Percentiles rank a stretch among this genome's conserved stretches.
phyloP scores from a whole-genome alignment of 805 yeast species.

The Saturnispora silvae region DNA sequence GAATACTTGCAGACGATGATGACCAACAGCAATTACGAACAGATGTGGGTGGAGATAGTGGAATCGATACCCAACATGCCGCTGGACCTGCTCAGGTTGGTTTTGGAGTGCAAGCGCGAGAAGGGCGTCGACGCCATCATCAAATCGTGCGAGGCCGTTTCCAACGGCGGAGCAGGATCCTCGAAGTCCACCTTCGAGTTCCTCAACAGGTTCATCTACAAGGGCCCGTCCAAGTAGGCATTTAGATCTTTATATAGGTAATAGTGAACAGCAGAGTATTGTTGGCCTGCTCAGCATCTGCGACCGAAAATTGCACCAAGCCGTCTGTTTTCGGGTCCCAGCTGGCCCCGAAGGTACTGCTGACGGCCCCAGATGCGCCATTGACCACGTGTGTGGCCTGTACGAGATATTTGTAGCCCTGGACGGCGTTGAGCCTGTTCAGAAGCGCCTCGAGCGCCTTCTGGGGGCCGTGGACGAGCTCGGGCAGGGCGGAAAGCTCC shows the following conservation, averaged over 20 bases:
- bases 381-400: slow-evolving; percentile 30
- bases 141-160: slow-evolving; percentile 1
- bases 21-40: slow-evolving; percentile 29
- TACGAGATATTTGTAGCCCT: slow-evolving; percentile 50
- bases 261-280: slow-evolving; percentile 2
- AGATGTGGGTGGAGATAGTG: slow-evolving; percentile 8
- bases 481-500: no score
- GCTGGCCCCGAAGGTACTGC: slow-evolving; percentile 37
- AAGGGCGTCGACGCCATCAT: slow-evolving; percentile 5
- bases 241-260: slow-evolving; percentile 9
- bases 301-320: slow-evolving; percentile 24
- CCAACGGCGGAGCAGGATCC: background rate
- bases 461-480: no score
- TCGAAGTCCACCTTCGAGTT: slow-evolving; percentile 4
- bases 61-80: slow-evolving; percentile 28
- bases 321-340: slow-evolving; percentile 56
- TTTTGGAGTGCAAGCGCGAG: slow-evolving; percentile 37
- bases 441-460: slow-evolving; percentile 26
- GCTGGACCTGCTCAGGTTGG: slow-evolving; percentile 52
- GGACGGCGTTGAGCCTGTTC: slow-evolving; percentile 29
- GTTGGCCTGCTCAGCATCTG: slow-evolving; percentile 14
- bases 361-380: slow-evolving; percentile 21
- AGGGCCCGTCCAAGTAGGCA: background rate
- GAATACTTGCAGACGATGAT: slow-evolving; percentile 31
- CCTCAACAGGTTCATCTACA: slow-evolving; percentile 2